Percentiles rank a stretch among this genome's conserved stretches.
phyloP scores from a whole-genome alignment of 371 early-diverging fungal genomes.

The Mortierella sp. region DNA sequence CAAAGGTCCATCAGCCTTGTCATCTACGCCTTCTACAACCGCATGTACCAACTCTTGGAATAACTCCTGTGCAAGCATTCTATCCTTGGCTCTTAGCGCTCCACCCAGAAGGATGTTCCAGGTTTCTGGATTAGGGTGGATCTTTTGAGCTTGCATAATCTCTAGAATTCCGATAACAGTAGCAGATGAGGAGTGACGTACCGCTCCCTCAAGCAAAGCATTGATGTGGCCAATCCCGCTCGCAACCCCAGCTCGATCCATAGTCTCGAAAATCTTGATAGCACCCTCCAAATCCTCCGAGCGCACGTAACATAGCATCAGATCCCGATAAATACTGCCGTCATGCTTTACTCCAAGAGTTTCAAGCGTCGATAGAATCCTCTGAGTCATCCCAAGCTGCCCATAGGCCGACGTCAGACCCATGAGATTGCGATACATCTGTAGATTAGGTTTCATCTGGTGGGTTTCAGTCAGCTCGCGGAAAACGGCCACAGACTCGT shows the following conservation, averaged over 20 bases:
- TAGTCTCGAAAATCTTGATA: conserved; percentile 38
- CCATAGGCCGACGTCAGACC: conserved; percentile 32
- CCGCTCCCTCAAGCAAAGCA: conserved; percentile 41
- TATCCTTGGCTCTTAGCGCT: conserved; percentile 21
- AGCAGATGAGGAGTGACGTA: conserved; percentile 16
- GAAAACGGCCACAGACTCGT: conserved; percentile 40
- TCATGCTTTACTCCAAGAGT: conserved; percentile 32
- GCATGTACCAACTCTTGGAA: conserved; percentile 27
- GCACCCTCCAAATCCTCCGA: conserved; percentile 30
- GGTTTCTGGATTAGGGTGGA: conserved; percentile 30
- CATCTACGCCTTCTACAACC: conserved; percentile 7
- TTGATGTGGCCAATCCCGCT: conserved; percentile 35
- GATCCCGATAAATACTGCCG: conserved; percentile 22
- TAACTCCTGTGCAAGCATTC: conserved; percentile 17
- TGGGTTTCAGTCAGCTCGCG: conserved; percentile 40
- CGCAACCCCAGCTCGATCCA: conserved; percentile 16
- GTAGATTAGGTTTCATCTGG: conserved; percentile 24
- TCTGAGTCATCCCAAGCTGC: conserved; percentile 34
- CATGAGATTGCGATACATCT: conserved; percentile 32
- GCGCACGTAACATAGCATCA: conserved; percentile 45
- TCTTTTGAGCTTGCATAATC: conserved; percentile 30
- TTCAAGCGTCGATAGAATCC: conserved; percentile 29
- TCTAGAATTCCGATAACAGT: conserved; percentile 42
- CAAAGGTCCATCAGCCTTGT: conserved; percentile 16
- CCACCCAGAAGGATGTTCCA: conserved; percentile 43